Evolutionary conservation across 2,329 filamentous ascomycete species (phyloP).

Genomic region (Aspergillus arachidicola): DNA sequence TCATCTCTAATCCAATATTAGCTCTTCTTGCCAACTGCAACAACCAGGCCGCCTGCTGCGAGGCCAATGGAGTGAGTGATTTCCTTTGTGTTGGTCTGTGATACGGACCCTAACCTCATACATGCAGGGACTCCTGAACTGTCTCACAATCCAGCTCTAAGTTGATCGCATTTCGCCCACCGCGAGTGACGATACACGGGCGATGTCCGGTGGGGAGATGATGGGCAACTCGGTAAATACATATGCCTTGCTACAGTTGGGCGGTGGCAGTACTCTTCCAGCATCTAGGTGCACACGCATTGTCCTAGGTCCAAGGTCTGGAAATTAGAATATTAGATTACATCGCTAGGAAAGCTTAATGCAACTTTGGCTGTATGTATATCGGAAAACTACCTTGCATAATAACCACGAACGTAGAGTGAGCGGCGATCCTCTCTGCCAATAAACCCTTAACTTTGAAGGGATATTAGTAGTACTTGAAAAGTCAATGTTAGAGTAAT

Average conservation of each 20-base stretch:
- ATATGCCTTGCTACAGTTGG: background rate
- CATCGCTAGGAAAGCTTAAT: background rate
- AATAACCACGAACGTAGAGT: background rate
- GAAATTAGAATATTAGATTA: background rate
- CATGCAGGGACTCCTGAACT: background rate
- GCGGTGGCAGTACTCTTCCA: background rate
- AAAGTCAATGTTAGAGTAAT: too few species aligned
- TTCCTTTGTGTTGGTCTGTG: too few species aligned
- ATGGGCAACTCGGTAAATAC: background rate
- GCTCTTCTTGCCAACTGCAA: background rate
- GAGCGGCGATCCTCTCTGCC: background rate
- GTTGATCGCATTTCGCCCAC: background rate
- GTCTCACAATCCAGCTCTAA: conserved; percentile 1
- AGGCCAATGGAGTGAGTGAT: background rate
- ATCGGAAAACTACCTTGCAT: background rate
- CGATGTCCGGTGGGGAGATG: background rate
- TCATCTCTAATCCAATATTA: background rate
- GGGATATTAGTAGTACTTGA: too few species aligned
- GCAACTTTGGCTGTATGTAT: background rate
- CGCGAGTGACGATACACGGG: background rate
- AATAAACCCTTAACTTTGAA: too few species aligned
- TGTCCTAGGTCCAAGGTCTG: background rate
- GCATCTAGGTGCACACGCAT: background rate
- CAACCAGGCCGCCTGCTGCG: conserved; percentile 1
- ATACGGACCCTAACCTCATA: background rate